Evolutionary conservation across 164 flowering plant genomes (phyloP).

Genomic region (Tinospora cordifolia): DNA sequence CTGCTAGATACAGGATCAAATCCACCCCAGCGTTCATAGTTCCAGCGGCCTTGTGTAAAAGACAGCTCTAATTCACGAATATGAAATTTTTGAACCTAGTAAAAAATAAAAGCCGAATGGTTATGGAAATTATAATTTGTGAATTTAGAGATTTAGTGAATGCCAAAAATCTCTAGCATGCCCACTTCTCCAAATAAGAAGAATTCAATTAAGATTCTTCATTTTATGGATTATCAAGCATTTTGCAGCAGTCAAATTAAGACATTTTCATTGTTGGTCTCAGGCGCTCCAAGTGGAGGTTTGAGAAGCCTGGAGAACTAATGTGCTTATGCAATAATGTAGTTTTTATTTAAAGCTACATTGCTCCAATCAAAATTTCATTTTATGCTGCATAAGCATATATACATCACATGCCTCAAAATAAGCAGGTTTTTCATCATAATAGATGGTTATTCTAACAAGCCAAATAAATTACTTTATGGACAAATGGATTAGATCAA

Average conservation of each 20-base stretch:
- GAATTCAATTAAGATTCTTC: background rate
- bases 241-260: background rate
- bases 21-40: conserved; percentile 94
- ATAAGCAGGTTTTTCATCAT: too few relatives aligned
- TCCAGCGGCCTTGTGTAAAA: conserved; percentile 98
- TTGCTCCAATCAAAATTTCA: too few relatives aligned
- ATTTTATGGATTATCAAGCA: background rate
- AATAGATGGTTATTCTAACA: too few relatives aligned
- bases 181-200: background rate
- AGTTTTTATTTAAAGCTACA: too few relatives aligned
- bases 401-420: too few relatives aligned
- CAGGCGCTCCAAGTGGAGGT: too few relatives aligned
- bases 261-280: too few relatives aligned
- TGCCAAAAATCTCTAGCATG: background rate
- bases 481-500: too few relatives aligned
- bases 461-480: too few relatives aligned
- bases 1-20: conserved; percentile 70
- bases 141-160: background rate
- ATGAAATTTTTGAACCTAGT: conserved; percentile 69
- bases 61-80: conserved; percentile 88
- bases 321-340: too few relatives aligned
- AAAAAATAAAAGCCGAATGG: conserved; percentile 14
- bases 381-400: too few relatives aligned
- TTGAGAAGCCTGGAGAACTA: too few relatives aligned
- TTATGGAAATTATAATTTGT: background rate